These are phyloP conservation scores for Penicillium fimorum DNA, from an alignment of 495 filamentous ascomycete genomes.

Conservation along the genomic window DNA sequence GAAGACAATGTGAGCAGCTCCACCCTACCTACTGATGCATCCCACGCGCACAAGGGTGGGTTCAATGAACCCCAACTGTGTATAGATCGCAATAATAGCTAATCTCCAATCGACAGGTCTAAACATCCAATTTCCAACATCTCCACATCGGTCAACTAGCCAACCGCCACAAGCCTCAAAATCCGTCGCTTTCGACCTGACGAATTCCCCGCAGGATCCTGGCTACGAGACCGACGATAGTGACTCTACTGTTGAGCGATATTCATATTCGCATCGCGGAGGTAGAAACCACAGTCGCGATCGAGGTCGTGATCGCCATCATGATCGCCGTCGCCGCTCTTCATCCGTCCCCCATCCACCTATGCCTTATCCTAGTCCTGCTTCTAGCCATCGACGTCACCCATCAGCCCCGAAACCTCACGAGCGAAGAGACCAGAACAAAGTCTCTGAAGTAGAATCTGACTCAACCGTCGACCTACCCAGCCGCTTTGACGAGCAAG, in stretches of 20 bases:
- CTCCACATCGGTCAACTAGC: slow-evolving; percentile 18
- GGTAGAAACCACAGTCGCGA: slow-evolving; percentile 17
- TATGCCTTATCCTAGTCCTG: slow-evolving; percentile 5
- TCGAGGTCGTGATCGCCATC: background rate
- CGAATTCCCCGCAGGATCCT: slow-evolving; percentile 11
- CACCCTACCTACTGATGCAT: slow-evolving; percentile 37
- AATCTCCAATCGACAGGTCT: slow-evolving; percentile 22
- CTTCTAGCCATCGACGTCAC: slow-evolving; percentile 8
- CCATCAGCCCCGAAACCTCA: slow-evolving; percentile 11
- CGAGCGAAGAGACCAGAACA: slow-evolving; percentile 5
- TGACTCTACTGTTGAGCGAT: slow-evolving; percentile 34
- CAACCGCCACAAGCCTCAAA: slow-evolving; percentile 33
- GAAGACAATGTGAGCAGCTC: slow-evolving; percentile 59
- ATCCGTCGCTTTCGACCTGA: slow-evolving; percentile 40
- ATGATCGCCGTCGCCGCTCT: slow-evolving; percentile 29
- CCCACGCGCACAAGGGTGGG: slow-evolving; percentile 45
- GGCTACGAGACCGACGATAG: slow-evolving; percentile 50
- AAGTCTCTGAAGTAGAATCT: slow-evolving; percentile 19
- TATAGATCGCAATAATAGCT: slow-evolving; percentile 3
- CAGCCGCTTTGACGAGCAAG: slow-evolving; percentile 63
- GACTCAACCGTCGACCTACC: slow-evolving; percentile 58
- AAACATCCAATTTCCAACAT: slow-evolving; percentile 14
- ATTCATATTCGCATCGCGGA: slow-evolving; percentile 11
- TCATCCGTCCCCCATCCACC: slow-evolving; percentile 26
- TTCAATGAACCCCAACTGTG: slow-evolving; percentile 33